Conservation (phyloP, 73 alveolate species). For the Tetrahymena malaccensis region DNA sequence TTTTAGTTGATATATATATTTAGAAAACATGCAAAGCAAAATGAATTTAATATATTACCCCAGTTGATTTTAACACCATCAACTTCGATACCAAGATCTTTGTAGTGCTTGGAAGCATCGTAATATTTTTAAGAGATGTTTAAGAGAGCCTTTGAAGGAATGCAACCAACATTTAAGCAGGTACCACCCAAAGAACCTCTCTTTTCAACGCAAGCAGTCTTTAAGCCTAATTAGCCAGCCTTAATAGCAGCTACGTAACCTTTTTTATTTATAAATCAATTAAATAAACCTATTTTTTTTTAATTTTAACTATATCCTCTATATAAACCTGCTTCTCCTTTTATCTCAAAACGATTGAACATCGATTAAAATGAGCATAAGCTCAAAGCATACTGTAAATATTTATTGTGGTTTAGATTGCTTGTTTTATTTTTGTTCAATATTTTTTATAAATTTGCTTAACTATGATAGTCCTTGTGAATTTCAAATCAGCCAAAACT, state of each 20-base stretch:
- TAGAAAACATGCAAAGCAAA: background rate
- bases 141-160: slow-evolving; percentile 87
- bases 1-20: too few relatives aligned
- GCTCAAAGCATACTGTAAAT: background rate
- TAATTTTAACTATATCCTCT: background rate
- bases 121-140: slow-evolving; percentile 77
- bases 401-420: too few relatives aligned
- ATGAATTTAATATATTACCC: slow-evolving; percentile 4
- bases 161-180: slow-evolving; percentile 92
- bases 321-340: background rate
- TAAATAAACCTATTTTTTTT: background rate
- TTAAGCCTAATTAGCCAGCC: slow-evolving; percentile 91
- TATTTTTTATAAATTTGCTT: background rate
- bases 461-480: background rate
- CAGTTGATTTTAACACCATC: slow-evolving; percentile 52
- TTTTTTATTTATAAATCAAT: background rate
- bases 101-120: slow-evolving; percentile 73
- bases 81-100: slow-evolving; percentile 62
- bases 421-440: too few relatives aligned
- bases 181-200: slow-evolving; percentile 96
- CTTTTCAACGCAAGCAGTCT: slow-evolving; percentile 93
- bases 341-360: background rate
- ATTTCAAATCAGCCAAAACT: background rate
- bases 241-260: slow-evolving; percentile 87
- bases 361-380: too few relatives aligned